phyloP scores from a whole-genome alignment of 257 asterid species.

The Gentiana dahurica region DNA sequence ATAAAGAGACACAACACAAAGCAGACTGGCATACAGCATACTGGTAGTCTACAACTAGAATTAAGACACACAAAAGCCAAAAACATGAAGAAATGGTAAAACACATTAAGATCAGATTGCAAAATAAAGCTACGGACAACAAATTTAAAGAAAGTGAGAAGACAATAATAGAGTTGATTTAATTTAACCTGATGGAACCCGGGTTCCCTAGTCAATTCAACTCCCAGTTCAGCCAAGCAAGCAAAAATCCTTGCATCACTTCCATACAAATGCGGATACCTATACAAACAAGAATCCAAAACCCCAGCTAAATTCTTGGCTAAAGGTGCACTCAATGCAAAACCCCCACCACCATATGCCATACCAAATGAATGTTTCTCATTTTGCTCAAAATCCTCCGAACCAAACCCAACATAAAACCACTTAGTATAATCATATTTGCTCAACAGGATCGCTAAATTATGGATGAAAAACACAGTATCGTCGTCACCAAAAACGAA shows the following conservation, averaged over 20 bases:
- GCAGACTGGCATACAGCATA: no score
- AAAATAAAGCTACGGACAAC: no score
- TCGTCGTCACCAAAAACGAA: conserved; percentile 89
- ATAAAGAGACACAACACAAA: no score
- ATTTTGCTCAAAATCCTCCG: conserved; percentile 53
- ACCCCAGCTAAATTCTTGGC: conserved; percentile 52
- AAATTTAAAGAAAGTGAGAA: background rate
- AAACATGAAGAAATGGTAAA: background rate
- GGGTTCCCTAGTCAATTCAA: conserved; percentile 58
- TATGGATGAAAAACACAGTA: conserved; percentile 72
- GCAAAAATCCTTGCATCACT: conserved; percentile 66
- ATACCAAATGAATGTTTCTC: conserved; percentile 44
- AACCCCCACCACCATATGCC: conserved; percentile 95
- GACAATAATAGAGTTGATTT: background rate
- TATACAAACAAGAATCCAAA: conserved; percentile 52
- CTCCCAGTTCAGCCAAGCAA: conserved; percentile 71
- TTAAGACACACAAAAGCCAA: no score
- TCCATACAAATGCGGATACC: conserved; percentile 65
- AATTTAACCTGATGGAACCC: conserved; percentile 84
- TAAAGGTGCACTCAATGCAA: conserved; percentile 78
- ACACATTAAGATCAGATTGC: background rate
- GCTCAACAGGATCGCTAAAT: conserved; percentile 57
- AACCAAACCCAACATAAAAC: conserved; percentile 65
- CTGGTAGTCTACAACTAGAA: no score
- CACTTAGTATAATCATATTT: conserved; percentile 72